phyloP scores from a whole-genome alignment of 495 filamentous ascomycete species.

The Lophiotrema nucula region DNA sequence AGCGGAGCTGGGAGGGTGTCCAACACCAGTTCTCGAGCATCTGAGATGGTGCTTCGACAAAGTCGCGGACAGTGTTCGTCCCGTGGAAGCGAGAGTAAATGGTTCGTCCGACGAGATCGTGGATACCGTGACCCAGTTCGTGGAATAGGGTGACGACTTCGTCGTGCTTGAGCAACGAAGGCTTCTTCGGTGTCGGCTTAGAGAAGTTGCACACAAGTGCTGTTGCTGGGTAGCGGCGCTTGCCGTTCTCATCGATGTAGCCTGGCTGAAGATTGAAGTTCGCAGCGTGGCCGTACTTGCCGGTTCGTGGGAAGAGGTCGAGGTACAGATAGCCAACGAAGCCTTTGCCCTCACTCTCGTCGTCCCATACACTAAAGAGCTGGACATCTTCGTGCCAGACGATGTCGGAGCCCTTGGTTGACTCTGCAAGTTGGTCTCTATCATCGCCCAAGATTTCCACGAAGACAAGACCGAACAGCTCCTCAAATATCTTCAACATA shows the following conservation, averaged over 20 bases:
- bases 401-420: conserved; percentile 62
- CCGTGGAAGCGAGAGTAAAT: conserved; percentile 72
- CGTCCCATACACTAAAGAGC: conserved; percentile 70
- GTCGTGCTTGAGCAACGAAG: conserved; percentile 67
- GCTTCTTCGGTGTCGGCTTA: conserved; percentile 68
- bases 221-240: conserved; percentile 64
- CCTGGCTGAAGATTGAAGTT: conserved; percentile 56
- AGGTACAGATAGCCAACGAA: conserved; percentile 73
- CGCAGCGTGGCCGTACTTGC: conserved; percentile 60
- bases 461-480: conserved; percentile 88
- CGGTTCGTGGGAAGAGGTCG: conserved; percentile 64
- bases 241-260: conserved; percentile 57
- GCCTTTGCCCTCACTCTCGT: conserved; percentile 60
- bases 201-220: conserved; percentile 72
- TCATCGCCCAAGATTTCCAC: conserved; percentile 71
- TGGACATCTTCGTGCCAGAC: conserved; percentile 71
- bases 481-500: conserved; percentile 94
- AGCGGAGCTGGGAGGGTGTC: conserved; percentile 64
- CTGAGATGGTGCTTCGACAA: conserved; percentile 70
- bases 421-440: conserved; percentile 53
- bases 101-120: conserved; percentile 65
- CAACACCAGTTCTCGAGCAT: conserved; percentile 81
- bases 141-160: conserved; percentile 73
- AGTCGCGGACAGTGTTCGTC: conserved; percentile 69
- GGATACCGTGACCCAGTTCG: conserved; percentile 73